Base-by-base conservation (phyloP, 257 asterid species). In the Nicotiana otophora region DNA sequence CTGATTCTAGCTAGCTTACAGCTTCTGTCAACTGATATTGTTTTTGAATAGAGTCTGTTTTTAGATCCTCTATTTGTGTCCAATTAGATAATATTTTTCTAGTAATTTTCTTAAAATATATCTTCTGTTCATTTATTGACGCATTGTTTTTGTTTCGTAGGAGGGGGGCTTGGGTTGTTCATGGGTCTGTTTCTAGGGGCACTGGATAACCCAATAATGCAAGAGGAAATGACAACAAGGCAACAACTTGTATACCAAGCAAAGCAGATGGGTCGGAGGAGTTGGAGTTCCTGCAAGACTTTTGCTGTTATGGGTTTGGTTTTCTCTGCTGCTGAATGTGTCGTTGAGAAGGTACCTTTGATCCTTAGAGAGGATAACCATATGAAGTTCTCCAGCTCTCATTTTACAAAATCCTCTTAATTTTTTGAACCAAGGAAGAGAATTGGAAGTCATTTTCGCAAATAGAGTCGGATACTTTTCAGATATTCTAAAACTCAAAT, bases 241-340 rank as follows among this genome's bases (percentile, higher is more conserved):
- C 98, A 96, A 84, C 94, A 91, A 84, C 66, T 96, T 23, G 72
- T 93, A 69, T 92, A 85, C 88, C 94, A 90, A 77, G 99, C 98
- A 31, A 96, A 91, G 91, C 98, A 96, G 87, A 96, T 96, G 99
- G 99, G 97, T 33, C 84, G 89, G 80, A 87, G 95, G 91, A 93
- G 98, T 82, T 96, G 98, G 99, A 89, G 97, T 90, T 93, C 98
- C 51, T 96, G 99, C 91, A 94, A 96, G 87, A 88, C 97, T 78
- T 96, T 96, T 88, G 99, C 99, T 31, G 79, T 94, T 81, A 96
- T 96, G 99, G 99, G 99, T 36, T 88, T 93, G 53, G 74, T 94
- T 76, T 94, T 93, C 89, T 96, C 99, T 23, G 97, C 95, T 51
- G 86, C 98, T 58, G 99, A 96, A 81, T 96, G 98, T 60, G 83